Evolutionary conservation across 495 filamentous ascomycete species (phyloP).

Genomic region (Neurospora sp.): DNA sequence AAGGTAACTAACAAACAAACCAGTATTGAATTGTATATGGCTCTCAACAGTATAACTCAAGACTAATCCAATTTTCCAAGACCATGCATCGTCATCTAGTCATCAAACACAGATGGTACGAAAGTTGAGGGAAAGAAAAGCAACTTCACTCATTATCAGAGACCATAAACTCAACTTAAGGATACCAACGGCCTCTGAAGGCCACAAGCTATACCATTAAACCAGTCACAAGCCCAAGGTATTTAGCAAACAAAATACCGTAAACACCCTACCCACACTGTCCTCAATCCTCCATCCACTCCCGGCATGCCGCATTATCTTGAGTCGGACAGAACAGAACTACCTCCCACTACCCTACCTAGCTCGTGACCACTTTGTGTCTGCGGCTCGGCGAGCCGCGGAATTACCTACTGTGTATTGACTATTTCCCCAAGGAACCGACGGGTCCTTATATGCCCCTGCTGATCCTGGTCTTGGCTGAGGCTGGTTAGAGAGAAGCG

Average conservation of each 20-base stretch:
- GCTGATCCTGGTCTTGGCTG: not conserved
- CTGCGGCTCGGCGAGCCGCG: not conserved
- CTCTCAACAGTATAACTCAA: not conserved
- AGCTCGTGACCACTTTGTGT: not conserved
- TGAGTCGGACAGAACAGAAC: not conserved
- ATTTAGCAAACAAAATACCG: not conserved
- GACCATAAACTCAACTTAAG: not conserved
- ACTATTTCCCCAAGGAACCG: not conserved
- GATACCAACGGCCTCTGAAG: not conserved
- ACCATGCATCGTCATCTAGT: not conserved
- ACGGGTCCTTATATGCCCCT: not conserved
- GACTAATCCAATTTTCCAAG: not conserved
- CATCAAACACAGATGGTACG: not conserved
- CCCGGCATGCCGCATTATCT: not conserved
- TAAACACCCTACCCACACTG: not conserved
- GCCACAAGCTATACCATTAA: not conserved
- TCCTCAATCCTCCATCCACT: not conserved
- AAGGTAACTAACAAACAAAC: too few species aligned
- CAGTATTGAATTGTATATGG: too few species aligned
- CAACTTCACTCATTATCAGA: not conserved
- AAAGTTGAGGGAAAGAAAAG: not conserved
- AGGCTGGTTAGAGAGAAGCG: not conserved
- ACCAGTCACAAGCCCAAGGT: not conserved
- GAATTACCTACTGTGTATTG: not conserved
- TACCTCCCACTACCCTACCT: not conserved